Evolutionary conservation across 2,329 filamentous ascomycete genomes (phyloP).

Genomic region (Thermothelomyces thermophilus): DNA sequence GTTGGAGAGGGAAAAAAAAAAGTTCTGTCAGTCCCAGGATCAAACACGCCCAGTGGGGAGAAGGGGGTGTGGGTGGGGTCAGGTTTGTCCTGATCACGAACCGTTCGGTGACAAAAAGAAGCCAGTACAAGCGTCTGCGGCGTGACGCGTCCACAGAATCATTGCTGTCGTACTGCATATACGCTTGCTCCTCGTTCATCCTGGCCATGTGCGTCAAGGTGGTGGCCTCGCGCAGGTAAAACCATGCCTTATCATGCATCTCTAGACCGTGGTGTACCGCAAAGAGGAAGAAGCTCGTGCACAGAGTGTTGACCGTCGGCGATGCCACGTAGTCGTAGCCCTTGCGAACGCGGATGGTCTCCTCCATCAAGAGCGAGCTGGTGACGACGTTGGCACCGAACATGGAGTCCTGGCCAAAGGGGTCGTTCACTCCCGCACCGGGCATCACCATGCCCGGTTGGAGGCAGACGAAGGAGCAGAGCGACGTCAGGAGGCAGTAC

Average conservation of each 20-base stretch:
- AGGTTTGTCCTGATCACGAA: slow-evolving; percentile 32
- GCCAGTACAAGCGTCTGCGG: slow-evolving; percentile 64
- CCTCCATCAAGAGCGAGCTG: slow-evolving; percentile 60
- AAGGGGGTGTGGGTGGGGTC: too few species aligned
- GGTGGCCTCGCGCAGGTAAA: slow-evolving; percentile 67
- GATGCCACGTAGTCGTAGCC: slow-evolving; percentile 53
- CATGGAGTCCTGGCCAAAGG: slow-evolving; percentile 49
- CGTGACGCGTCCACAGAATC: slow-evolving; percentile 55
- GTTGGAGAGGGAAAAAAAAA: slow-evolving; percentile 16
- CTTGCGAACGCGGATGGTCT: slow-evolving; percentile 58
- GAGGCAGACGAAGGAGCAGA: slow-evolving; percentile 62
- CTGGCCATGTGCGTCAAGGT: slow-evolving; percentile 58
- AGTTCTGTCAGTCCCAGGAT: slow-evolving; percentile 18
- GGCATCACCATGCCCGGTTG: slow-evolving; percentile 61
- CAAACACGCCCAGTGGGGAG: too few species aligned
- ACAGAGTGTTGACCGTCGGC: slow-evolving; percentile 51
- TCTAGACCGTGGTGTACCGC: slow-evolving; percentile 65
- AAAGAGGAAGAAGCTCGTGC: slow-evolving; percentile 75
- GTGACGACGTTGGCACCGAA: slow-evolving; percentile 56
- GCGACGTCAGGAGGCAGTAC: slow-evolving; percentile 58
- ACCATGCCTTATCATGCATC: slow-evolving; percentile 72
- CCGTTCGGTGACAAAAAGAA: slow-evolving; percentile 66
- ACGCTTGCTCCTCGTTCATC: slow-evolving; percentile 58
- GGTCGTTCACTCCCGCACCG: slow-evolving; percentile 35
- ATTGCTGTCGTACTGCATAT: slow-evolving; percentile 49